A percentile compares a stretch with the other conserved stretches of the same genome.
Conservation (phyloP, 2,329 filamentous ascomycete genomes). For the Penicillium rolfsii region DNA sequence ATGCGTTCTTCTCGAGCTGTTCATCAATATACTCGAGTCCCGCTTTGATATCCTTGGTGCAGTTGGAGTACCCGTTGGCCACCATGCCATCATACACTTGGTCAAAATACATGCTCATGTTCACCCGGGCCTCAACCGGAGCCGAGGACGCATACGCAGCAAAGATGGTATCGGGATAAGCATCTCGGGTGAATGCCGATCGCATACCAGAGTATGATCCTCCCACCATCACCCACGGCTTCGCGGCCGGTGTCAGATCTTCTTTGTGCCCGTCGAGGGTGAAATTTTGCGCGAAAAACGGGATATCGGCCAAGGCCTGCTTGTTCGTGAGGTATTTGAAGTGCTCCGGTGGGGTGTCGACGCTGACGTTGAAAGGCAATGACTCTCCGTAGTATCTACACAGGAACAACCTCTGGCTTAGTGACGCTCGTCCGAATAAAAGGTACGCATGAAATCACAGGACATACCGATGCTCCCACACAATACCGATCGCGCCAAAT, state of each 20-base stretch:
- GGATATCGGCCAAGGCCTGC: conserved; percentile 51
- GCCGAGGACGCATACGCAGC: conserved; percentile 49
- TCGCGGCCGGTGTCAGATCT: conserved; percentile 45
- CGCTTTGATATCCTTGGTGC: conserved; percentile 54
- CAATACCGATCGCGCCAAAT: conserved; percentile 44
- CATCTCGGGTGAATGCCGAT: conserved; percentile 48
- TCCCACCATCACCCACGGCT: conserved; percentile 53
- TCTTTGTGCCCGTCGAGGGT: conserved; percentile 35
- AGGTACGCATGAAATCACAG: neutral
- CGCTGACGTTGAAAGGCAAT: conserved; percentile 42
- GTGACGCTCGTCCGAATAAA: neutral
- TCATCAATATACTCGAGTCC: conserved; percentile 55
- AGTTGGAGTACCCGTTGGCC: conserved; percentile 55
- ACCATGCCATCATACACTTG: conserved; percentile 54
- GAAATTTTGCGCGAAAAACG: conserved; percentile 50
- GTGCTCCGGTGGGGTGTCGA: conserved; percentile 44
- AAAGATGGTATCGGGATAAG: conserved; percentile 48
- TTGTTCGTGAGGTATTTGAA: conserved; percentile 48
- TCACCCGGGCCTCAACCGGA: conserved; percentile 52
- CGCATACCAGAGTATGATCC: conserved; percentile 52
- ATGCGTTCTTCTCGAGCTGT: conserved; percentile 43
- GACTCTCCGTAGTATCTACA: conserved; percentile 49
- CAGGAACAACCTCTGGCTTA: neutral
- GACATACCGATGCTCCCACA: conserved; percentile 49
- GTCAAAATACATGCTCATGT: conserved; percentile 58